Evolutionary conservation across 2,329 filamentous ascomycete species (phyloP).

Genomic region (Colletotrichum chrysophilum): DNA sequence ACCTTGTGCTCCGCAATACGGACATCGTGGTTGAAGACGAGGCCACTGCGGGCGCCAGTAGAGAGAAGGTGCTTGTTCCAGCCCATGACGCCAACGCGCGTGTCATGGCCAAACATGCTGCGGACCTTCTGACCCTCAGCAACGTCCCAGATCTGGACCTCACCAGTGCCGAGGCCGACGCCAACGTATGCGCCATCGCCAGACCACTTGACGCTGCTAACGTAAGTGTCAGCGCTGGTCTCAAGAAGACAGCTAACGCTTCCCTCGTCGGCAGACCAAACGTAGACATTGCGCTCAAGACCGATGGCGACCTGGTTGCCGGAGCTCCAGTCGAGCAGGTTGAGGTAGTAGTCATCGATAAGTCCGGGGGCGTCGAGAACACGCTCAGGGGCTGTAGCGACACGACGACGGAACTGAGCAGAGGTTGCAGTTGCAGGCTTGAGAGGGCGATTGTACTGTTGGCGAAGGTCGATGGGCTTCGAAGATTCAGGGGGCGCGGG

Average conservation of each 20-base stretch:
- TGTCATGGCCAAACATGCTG: slow-evolving; percentile 98
- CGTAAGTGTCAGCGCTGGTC: slow-evolving; percentile 87
- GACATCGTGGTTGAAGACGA: slow-evolving; percentile 98
- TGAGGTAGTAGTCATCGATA: slow-evolving; percentile 98
- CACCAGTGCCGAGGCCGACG: slow-evolving; percentile 91
- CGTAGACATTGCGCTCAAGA: slow-evolving; percentile 94
- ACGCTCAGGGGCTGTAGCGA: slow-evolving; percentile 93
- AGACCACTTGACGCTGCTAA: slow-evolving; percentile 99
- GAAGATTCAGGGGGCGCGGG: slow-evolving; percentile 97
- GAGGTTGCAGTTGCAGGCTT: slow-evolving; percentile 76
- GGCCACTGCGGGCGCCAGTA: slow-evolving; percentile 90
- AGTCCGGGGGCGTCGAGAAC: slow-evolving; percentile 95
- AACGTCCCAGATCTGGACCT: slow-evolving; percentile 99
- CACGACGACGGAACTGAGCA: slow-evolving; percentile 88
- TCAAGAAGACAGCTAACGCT: slow-evolving; percentile 89
- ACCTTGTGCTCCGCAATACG: slow-evolving; percentile 98
- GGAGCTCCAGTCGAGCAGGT: slow-evolving; percentile 97
- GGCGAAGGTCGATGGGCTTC: slow-evolving; percentile 95
- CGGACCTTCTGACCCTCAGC: slow-evolving; percentile 94
- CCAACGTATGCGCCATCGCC: slow-evolving; percentile 96
- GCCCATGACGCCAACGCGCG: slow-evolving; percentile 95
- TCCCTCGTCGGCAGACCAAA: slow-evolving; percentile 97
- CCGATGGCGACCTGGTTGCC: slow-evolving; percentile 98
- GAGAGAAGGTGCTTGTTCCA: slow-evolving; percentile 99
- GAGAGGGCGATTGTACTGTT: slow-evolving; percentile 96